Evolutionary conservation across 2,329 filamentous ascomycete genomes (phyloP).

Genomic region (Diaporthe longicolla): DNA sequence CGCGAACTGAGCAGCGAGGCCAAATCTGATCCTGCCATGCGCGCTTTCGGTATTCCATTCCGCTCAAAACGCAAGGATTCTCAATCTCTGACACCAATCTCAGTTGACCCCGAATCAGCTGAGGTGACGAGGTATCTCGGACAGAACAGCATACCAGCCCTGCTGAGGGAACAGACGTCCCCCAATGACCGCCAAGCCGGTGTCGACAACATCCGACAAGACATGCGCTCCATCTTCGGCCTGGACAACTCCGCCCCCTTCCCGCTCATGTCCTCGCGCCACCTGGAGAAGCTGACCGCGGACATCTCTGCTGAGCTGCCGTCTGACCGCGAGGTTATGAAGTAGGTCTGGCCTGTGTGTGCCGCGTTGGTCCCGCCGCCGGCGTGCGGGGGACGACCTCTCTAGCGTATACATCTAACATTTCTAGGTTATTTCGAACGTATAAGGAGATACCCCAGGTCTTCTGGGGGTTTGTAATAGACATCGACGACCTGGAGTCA

Average conservation of each 20-base stretch:
- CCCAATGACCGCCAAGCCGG: slow-evolving; percentile 65
- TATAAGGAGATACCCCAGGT: slow-evolving; percentile 78
- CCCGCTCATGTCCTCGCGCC: slow-evolving; percentile 75
- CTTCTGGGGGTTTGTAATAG: slow-evolving; percentile 77
- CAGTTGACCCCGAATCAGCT: slow-evolving; percentile 67
- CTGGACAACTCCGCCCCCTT: slow-evolving; percentile 77
- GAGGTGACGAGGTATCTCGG: slow-evolving; percentile 74
- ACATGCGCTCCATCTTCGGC: slow-evolving; percentile 76
- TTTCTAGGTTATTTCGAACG: slow-evolving; percentile 70
- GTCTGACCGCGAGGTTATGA: slow-evolving; percentile 76
- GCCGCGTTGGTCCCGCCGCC: not conserved
- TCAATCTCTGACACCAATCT: slow-evolving; percentile 42
- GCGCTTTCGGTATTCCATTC: slow-evolving; percentile 48
- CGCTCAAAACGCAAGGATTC: slow-evolving; percentile 38
- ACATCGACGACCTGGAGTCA: slow-evolving; percentile 75
- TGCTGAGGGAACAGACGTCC: slow-evolving; percentile 73
- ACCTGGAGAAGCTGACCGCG: slow-evolving; percentile 71
- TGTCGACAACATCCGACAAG: slow-evolving; percentile 70
- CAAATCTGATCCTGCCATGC: slow-evolving; percentile 56
- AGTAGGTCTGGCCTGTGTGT: slow-evolving; percentile 60
- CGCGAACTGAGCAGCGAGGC: slow-evolving; percentile 54
- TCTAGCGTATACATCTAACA: slow-evolving; percentile 23
- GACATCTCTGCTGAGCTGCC: slow-evolving; percentile 75
- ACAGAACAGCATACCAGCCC: slow-evolving; percentile 77
- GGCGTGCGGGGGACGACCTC: not conserved